phyloP scores from a whole-genome alignment of 129 eudicot species.

The Oenanthe sinensis region DNA sequence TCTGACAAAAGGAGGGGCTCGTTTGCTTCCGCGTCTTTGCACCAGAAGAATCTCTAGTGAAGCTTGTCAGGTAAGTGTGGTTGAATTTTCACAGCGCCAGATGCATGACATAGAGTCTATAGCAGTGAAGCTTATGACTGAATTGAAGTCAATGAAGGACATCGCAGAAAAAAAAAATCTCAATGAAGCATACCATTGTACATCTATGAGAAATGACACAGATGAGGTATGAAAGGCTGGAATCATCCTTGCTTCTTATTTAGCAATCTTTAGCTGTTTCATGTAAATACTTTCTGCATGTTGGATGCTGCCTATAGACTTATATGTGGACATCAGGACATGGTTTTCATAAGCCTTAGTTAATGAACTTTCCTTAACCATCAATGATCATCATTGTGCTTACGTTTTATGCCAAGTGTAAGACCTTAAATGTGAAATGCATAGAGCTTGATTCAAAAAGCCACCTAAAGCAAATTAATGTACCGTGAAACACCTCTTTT shows the following conservation, averaged over 20 bases:
- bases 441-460: too few species aligned
- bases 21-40: constrained; percentile 45
- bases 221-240: constrained; percentile 46
- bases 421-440: not conserved
- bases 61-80: constrained; percentile 65
- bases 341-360: not conserved
- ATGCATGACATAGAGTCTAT: constrained; percentile 74
- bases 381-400: too few species aligned
- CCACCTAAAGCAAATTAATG: too few species aligned
- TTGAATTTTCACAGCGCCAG: constrained; percentile 81
- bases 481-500: too few species aligned
- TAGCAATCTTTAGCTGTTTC: not conserved
- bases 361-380: not conserved
- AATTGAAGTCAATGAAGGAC: constrained; percentile 67
- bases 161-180: constrained; percentile 59
- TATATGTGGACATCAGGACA: not conserved
- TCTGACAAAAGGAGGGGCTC: constrained; percentile 17
- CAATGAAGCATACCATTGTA: constrained; percentile 40
- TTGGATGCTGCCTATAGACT: not conserved
- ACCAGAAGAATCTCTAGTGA: constrained; percentile 54
- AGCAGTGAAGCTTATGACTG: constrained; percentile 61
- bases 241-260: not conserved
- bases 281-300: not conserved
- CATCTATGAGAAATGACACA: constrained; percentile 49
- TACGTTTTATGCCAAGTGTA: not conserved